Base-by-base conservation (phyloP, 768 basidiomycete genomes). In the Cytidiella melzeri region DNA sequence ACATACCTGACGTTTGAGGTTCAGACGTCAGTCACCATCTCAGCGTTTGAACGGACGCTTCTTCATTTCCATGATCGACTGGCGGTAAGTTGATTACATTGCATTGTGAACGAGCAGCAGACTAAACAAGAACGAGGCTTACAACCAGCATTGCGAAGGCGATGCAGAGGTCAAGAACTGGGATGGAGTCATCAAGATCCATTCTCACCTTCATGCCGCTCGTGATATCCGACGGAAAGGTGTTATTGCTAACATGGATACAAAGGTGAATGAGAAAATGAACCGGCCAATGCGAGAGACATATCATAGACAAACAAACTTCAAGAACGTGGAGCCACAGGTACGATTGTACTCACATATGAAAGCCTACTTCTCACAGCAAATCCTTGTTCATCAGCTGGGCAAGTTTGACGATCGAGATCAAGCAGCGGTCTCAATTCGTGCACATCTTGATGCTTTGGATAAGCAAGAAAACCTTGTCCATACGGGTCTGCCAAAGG, bases 181-280 rank as follows among this genome's bases (percentile, higher is more conserved):
- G 54, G 45, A 55, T 19, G 50, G 9, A 7, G 15, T 55, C 37
- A 47, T 34, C 30, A 58, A 58, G 41, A 18, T 27, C 1, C 57
- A 58, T 28, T 46, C 23, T 9, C 44, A 48, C 24, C n/a, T 27
- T 10, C 57, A 58, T 52, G 34, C n/a, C 7, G 41, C 36, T 18
- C 24, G 41, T 11, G 54, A 55, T 25, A 58, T 58, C 10, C 3
- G 18, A 1, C 39, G 18, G 1, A 58, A 58, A n/a, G 57, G 57
- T 2, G 54, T 41, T 13, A 47, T 40, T 3, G 30, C 43, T 2
- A 53, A 53, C 27, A 50, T 41, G 40, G 51, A 53, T 23, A 55
- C 57, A 1, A 53, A 55, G 43, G 44, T 46, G 2, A 43, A 43
- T 27, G 54, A 58, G 39, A 40, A 45, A 18, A 3, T 48, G 3